A percentile compares a stretch with the other conserved stretches of the same genome.
Evolutionary conservation across 108 stramenopile genomes (phyloP).

Genomic region (Nitzschia sp.): DNA sequence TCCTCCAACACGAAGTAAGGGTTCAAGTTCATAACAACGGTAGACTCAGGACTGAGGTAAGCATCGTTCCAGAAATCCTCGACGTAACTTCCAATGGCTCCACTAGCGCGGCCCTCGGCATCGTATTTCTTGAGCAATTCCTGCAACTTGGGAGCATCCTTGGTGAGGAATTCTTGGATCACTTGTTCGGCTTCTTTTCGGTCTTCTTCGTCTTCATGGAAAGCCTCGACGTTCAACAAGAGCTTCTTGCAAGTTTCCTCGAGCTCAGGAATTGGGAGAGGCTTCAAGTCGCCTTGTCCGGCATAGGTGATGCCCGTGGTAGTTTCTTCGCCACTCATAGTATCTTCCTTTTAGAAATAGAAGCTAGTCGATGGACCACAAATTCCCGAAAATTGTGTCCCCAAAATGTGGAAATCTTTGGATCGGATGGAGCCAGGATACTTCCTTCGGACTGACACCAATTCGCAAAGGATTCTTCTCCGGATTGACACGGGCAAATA

Average conservation of each 20-base stretch:
- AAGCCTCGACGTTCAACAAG: constrained; percentile 40
- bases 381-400: too few relatives aligned
- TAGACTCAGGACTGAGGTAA: constrained; percentile 78
- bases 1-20: constrained; percentile 87
- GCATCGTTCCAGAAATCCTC: constrained; percentile 89
- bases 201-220: constrained; percentile 50
- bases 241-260: constrained; percentile 74
- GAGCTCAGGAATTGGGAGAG: constrained; percentile 77
- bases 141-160: constrained; percentile 70
- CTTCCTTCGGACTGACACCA: too few relatives aligned
- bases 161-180: constrained; percentile 22
- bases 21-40: constrained; percentile 84
- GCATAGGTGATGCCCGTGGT: constrained; percentile 39
- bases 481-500: too few relatives aligned
- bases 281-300: constrained; percentile 49
- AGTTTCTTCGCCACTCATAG: background rate
- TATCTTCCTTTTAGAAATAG: too few relatives aligned
- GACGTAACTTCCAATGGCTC: constrained; percentile 67
- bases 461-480: too few relatives aligned
- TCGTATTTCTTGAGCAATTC: constrained; percentile 72
- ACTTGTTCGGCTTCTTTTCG: background rate
- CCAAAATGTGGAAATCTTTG: too few relatives aligned
- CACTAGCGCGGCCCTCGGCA: constrained; percentile 39
- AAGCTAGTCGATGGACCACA: too few relatives aligned
- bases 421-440: too few relatives aligned